A percentile compares a stretch with the other conserved stretches of the same genome.
Evolutionary conservation across 129 eudicot species (phyloP).

Genomic region (Pseudognaphalium luteoalbum): DNA sequence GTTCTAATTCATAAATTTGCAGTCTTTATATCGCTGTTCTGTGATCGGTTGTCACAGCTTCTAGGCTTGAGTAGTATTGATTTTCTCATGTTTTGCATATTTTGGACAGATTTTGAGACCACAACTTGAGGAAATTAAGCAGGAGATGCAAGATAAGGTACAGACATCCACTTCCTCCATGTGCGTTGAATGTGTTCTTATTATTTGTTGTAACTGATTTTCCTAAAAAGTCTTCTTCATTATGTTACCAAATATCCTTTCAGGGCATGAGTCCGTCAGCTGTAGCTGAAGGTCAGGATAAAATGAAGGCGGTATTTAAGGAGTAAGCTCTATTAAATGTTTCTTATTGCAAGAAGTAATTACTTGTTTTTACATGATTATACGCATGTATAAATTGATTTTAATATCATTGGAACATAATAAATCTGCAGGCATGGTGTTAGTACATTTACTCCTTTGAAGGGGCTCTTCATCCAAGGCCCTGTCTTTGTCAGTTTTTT

Average conservation of each 20-base stretch:
- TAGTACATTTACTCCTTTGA: constrained; percentile 78
- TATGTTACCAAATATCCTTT: not conserved
- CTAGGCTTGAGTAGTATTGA: constrained; percentile 7
- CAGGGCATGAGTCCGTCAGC: constrained; percentile 92
- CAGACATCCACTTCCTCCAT: not conserved
- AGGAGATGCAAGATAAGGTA: constrained; percentile 85
- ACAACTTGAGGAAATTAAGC: constrained; percentile 64
- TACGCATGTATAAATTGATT: not conserved
- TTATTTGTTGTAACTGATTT: not conserved
- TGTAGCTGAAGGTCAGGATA: constrained; percentile 72
- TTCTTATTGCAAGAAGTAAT: not conserved
- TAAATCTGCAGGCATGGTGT: constrained; percentile 73
- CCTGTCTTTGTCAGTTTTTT: constrained; percentile 83
- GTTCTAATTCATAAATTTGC: not conserved
- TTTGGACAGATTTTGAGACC: constrained; percentile 82
- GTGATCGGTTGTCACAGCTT: constrained; percentile 7
- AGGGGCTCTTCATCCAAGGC: constrained; percentile 75
- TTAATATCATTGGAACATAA: not conserved
- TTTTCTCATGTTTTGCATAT: constrained; percentile 12
- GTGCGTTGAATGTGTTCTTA: not conserved
- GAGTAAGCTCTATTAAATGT: constrained; percentile 59
- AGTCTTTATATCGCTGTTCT: not conserved
- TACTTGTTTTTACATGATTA: constrained; percentile 8
- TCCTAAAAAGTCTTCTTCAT: not conserved
- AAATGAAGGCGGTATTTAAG: constrained; percentile 55